Evolutionary conservation across 345 rosid species (phyloP).

Genomic region (Ceriops decandra): DNA sequence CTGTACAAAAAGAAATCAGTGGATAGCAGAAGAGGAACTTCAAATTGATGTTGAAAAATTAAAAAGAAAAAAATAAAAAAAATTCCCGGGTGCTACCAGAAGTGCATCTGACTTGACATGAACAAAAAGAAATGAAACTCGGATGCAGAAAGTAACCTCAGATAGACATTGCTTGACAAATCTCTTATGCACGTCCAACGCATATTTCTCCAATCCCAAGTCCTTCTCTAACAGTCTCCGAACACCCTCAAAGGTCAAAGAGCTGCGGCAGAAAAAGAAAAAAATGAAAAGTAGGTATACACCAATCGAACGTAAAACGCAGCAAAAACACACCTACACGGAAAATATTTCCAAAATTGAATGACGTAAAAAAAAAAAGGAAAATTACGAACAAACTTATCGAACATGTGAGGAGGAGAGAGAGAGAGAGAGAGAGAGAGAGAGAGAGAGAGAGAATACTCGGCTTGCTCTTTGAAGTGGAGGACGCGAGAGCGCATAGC

Average conservation of each 20-base stretch:
- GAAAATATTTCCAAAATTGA: background rate
- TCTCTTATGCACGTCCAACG: conserved; percentile 75
- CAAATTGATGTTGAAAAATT: too few relatives aligned
- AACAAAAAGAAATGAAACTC: background rate
- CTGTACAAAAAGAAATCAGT: too few relatives aligned
- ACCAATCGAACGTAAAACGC: too few relatives aligned
- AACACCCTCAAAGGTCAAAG: conserved; percentile 72
- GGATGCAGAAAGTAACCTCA: conserved; percentile 31
- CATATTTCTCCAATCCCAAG: conserved; percentile 55
- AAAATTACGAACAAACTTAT: background rate
- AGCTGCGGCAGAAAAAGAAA: conserved; percentile 34
- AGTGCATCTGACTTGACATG: background rate
- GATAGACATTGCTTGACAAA: conserved; percentile 55
- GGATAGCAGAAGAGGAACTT: too few relatives aligned
- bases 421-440: conserved; percentile 4
- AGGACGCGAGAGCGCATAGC: conserved; percentile 70
- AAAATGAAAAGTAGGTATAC: background rate
- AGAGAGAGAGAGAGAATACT: conserved; percentile 39
- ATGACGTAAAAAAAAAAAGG: background rate
- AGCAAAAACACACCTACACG: too few relatives aligned
- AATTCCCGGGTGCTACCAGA: too few relatives aligned
- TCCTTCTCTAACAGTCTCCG: conserved; percentile 82
- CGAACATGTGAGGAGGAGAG: background rate
- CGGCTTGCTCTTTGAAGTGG: conserved; percentile 64
- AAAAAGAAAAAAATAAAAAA: too few relatives aligned